These are phyloP conservation scores for Candida patagonica DNA, from an alignment of 805 yeast species.

Conservation along the genomic window DNA sequence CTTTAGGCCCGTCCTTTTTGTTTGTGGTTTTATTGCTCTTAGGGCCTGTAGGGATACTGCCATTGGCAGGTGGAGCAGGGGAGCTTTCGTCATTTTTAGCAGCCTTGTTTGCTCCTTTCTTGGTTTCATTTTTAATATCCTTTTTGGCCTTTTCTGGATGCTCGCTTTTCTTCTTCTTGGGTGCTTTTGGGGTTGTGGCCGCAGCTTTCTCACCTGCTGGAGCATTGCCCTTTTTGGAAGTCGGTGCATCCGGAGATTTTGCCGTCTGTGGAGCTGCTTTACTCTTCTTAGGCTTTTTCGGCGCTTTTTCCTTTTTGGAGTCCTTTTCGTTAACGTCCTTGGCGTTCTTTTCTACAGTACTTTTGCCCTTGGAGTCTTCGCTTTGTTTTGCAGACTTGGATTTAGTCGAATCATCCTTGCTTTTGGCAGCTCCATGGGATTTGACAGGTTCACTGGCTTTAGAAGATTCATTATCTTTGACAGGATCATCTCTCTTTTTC, in stretches of 20 bases:
- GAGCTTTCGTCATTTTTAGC: too few species aligned
- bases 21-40: too few species aligned
- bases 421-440: not conserved
- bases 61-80: too few species aligned
- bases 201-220: not conserved
- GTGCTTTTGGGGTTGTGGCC: not conserved
- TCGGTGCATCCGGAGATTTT: too few species aligned
- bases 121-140: too few species aligned
- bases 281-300: not conserved
- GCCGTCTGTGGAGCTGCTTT: not conserved
- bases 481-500: not conserved
- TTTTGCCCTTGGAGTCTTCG: not conserved
- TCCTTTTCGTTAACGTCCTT: not conserved
- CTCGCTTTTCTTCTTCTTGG: not conserved
- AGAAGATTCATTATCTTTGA: not conserved
- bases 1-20: too few species aligned
- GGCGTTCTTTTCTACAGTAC: not conserved
- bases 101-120: too few species aligned
- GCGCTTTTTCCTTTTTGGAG: not conserved
- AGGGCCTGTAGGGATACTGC: too few species aligned
- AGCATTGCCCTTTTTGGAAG: not conserved
- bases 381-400: not conserved
- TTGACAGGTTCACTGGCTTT: not conserved
- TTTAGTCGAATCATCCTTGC: not conserved
- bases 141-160: too few species aligned